Base-by-base conservation (phyloP, 2,329 filamentous ascomycete genomes). In the Aspergillus uvarum region DNA sequence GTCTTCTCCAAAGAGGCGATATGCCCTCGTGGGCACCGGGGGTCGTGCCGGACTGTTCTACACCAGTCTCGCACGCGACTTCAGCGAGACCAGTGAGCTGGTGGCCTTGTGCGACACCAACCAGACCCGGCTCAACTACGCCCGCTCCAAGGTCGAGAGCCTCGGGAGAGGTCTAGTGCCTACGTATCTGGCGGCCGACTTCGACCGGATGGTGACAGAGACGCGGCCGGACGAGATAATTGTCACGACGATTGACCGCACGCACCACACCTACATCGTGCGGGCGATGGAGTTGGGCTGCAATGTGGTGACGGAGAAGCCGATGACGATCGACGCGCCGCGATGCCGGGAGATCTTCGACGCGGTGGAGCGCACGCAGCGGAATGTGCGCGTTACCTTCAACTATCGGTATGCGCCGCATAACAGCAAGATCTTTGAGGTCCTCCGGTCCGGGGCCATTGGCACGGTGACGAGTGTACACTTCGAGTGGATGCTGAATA, bases 381-480 rank as follows among this genome's bases (percentile, higher is more conserved):
- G 73, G 12, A 77, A 79, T 44, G 78, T 87, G 3, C 79, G 85
- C 16, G 85, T 87, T 0, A 83, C 83, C 0, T 87, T 87, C 77
- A 87, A 88, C 74, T 87, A 87, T 73, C 82, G 85, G 22, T 87
- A 87, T 67, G 85, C 85, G 44, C 85, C 85, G n/a, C 85, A 87
- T 72, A 86, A 87, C 71, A 87, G 84, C 14, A 85, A 83, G 61
- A 78, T 87, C 2, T 82, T 79, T 61, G 81, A 85, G 68, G 64
- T 87, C 0, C 64, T 87, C 4, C 77, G 74, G 2, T 79, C 81
- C 0, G 83, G 83, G 0, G 82, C 81, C 1, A 85, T 88, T 59
- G 85, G 85, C 0, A 76, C 74, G 10, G 82, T 87, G 2, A 82
- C 81, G 2, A 83, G 80, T 7, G 81, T 87, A 22, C 85, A 87